A percentile compares a stretch with the other conserved stretches of the same genome.
Conservation (phyloP, 225 moss, liverwort and hornwort species). For the Polytrichum commune region DNA sequence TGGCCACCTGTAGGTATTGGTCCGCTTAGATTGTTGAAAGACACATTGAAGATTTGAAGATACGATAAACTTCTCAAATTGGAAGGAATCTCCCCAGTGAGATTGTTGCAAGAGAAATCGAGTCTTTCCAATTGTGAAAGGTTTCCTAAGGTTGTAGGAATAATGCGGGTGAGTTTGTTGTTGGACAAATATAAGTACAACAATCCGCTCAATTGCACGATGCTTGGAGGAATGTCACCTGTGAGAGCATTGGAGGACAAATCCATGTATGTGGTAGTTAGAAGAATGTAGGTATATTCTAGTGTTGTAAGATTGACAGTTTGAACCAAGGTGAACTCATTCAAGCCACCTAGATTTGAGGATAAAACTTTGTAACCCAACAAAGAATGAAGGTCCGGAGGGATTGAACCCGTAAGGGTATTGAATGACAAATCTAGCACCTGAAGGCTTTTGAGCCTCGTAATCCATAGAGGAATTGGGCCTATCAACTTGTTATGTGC, state of each 20-base stretch:
- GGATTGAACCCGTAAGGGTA: not conserved
- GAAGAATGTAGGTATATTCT: not conserved
- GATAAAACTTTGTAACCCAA: not conserved
- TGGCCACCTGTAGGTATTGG: not conserved
- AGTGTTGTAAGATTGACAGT: too few species aligned
- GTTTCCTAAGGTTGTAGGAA: not conserved
- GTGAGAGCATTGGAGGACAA: slow-evolving; percentile 1
- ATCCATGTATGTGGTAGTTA: slow-evolving; percentile 1
- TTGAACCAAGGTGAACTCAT: too few species aligned
- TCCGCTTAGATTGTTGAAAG: slow-evolving; percentile 6
- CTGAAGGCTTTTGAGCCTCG: slow-evolving; percentile 1
- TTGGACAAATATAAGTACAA: too few species aligned
- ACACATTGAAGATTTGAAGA: slow-evolving; percentile 5
- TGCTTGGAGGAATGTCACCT: too few species aligned
- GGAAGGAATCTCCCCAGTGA: not conserved
- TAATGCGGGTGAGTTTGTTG: not conserved
- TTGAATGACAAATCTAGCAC: slow-evolving; percentile 13
- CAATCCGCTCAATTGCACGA: too few species aligned
- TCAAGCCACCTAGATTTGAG: too few species aligned
- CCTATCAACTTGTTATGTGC: slow-evolving; percentile 4
- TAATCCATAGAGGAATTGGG: not conserved
- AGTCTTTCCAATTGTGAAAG: not conserved
- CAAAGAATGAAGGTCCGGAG: slow-evolving; percentile 1
- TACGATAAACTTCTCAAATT: not conserved
- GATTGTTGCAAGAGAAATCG: not conserved